Percentiles rank a stretch among this genome's conserved stretches.
phyloP scores from a whole-genome alignment of 2,329 filamentous ascomycete species.

The Pestalotiopsis sp. region DNA sequence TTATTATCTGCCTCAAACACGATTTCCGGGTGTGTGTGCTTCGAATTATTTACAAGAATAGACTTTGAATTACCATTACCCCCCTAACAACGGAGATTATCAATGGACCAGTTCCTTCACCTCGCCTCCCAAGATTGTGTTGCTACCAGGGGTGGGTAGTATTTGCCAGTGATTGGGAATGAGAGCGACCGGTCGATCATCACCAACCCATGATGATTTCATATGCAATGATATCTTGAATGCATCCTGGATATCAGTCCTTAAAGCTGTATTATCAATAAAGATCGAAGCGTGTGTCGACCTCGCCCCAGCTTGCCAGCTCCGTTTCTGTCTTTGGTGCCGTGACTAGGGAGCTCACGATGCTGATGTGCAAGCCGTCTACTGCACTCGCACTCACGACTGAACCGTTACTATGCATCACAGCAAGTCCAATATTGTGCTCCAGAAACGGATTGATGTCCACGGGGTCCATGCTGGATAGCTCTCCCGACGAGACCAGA shows the following conservation, averaged over 20 bases:
- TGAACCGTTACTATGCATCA: conserved; percentile 29
- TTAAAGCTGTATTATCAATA: neutral
- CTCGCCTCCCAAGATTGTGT: neutral
- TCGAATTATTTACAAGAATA: neutral
- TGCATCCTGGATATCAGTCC: neutral
- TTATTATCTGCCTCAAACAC: too few relatives aligned
- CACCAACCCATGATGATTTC: neutral
- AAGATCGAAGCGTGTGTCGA: neutral
- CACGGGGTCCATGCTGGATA: conserved; percentile 37
- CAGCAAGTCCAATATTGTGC: conserved; percentile 34
- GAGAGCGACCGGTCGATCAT: neutral
- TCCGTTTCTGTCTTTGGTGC: neutral
- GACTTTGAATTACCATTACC: neutral
- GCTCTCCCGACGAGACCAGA: conserved; percentile 35
- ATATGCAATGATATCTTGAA: neutral
- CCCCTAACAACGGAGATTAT: neutral
- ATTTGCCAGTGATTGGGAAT: neutral
- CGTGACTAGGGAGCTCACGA: conserved; percentile 29
- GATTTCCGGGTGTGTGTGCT: neutral
- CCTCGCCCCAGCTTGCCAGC: conserved; percentile 4
- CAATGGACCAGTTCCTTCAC: neutral
- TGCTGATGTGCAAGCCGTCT: conserved; percentile 33
- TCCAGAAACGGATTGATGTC: conserved; percentile 43
- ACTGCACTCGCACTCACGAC: conserved; percentile 28
- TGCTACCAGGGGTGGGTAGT: neutral